Conservation (phyloP, 2,329 filamentous ascomycete species). For the Ceratocystis smalleyi region DNA sequence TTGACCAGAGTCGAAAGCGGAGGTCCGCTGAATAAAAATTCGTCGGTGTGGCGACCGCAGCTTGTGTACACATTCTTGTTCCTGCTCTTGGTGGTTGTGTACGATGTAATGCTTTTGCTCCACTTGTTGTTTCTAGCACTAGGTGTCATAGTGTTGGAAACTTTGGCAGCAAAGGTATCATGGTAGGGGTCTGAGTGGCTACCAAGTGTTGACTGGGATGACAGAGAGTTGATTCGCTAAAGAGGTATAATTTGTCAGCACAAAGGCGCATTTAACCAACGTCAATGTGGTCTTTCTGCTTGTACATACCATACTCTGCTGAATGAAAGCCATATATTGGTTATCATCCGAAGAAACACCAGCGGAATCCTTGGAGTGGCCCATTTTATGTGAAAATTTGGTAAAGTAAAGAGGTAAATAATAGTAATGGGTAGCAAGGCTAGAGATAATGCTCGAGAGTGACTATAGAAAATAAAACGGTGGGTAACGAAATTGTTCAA, state of each 20-base stretch:
- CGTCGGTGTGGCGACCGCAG: constrained; percentile 39
- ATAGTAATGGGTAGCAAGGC: too few relatives aligned
- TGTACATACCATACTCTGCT: constrained; percentile 8
- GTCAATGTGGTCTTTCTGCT: too few relatives aligned
- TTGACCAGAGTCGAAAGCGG: constrained; percentile 31
- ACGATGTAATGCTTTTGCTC: constrained; percentile 13
- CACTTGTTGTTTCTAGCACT: neutral
- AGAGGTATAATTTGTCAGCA: neutral
- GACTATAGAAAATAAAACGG: too few relatives aligned
- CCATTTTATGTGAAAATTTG: constrained; percentile 5
- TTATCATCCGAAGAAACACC: neutral
- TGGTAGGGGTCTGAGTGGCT: neutral
- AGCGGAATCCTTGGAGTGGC: constrained; percentile 2
- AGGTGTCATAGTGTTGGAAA: constrained; percentile 14
- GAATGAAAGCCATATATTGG: constrained; percentile 4
- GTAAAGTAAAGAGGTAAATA: neutral
- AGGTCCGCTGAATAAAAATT: constrained; percentile 37
- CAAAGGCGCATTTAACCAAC: too few relatives aligned
- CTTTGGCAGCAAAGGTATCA: neutral
- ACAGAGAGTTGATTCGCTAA: constrained; percentile 8
- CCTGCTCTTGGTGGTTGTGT: constrained; percentile 20
- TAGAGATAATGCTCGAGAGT: too few relatives aligned
- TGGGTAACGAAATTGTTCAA: neutral
- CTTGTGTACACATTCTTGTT: constrained; percentile 37
- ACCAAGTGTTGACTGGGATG: constrained; percentile 2